Base-by-base conservation (phyloP, 2,329 filamentous ascomycete genomes). In the Zymoseptoria brevis region DNA sequence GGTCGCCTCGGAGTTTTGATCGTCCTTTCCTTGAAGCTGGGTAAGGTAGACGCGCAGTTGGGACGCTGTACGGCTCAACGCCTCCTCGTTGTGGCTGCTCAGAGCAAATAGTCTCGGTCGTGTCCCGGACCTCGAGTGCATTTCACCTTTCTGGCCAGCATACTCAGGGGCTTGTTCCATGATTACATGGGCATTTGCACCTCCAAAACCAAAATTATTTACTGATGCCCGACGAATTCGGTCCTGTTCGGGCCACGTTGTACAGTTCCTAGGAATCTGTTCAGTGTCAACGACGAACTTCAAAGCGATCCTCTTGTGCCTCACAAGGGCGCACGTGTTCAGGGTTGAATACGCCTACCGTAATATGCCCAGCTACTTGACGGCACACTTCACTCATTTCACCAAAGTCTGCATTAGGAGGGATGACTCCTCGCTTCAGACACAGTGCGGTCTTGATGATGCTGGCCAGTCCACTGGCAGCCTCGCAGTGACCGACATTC, bases 211-310 rank as follows among this genome's bases (percentile, higher is more conserved):
- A 29, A 68, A 68, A 19, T 50, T 59, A 50, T 67, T 67, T 29
- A 62, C 26, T 16, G 29, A 21, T n/a, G 49, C 55, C 53, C 55
- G 55, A 22, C 57, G 53, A 26, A 53, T n/a, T 21, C 21, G 13
- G 19, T 19, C 13, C 13, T 21, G 16, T 21, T 49, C 45, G 45
- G 72, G 73, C 6, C 71, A 72, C 19, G 68, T 70, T 8, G 69
- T 50, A 8, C 51, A 26, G n/a, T 60, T 24, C 1, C 50, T 56
- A 11, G 59, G 61, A 26, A 64, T 60, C 16, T 24, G 22, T 24
- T 24, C 22, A 24, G 5, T 4, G 22, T 24, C 22, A 24, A 24
- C 22, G 22, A 6, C 22, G 22, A 4, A 24, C 22, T 24, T 4
- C 22, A 24, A 24, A 24, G 22, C 22, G 22, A 24, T 24, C 3